Base-by-base conservation (phyloP, 768 basidiomycete species). In the Tricholoma flavovirens region DNA sequence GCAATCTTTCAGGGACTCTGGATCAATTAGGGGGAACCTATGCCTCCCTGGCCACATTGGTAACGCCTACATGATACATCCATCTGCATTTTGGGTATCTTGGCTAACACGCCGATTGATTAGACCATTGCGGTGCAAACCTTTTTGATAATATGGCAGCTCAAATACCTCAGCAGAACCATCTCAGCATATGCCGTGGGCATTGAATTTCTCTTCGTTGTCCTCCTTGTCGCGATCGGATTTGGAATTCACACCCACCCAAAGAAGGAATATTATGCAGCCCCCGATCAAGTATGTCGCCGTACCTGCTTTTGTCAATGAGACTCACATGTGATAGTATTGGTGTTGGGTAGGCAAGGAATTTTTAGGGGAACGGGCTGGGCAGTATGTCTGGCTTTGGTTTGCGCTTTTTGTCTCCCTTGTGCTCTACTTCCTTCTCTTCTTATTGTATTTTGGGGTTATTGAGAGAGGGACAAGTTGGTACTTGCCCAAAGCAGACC, bases 371-470 rank as follows among this genome's bases (percentile, higher is more conserved):
- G 66, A 70, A 56, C 67, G 71, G 21, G 64, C 77, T 15, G 69
- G 73, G 2, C 76, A 77, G 62, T 78, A 78, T 53, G 22, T 76
- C 19, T 78, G 78, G 78, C 65, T 26, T 78, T 42, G 78, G 78
- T 42, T 73, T 36, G 68, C 76, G 3, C 64, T 77, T 5, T 59
- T 62, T 24, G 56, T 71, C 42, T 75, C 75, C 9, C 49, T 67
- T 19, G 15, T 71, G 2, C 55, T 68, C 2, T 78, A 77, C 33
- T 6, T 51, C 33, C 50, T 19, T 38, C 50, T 51, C 36, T 51
- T 51, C 29, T 38, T 51, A 8, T 21, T 33, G 17, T 14, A 38
- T 38, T 24, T 21, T 5, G 50, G 50, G 33, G 24, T 35, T 15
- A 51, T 51, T 35, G 17, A 42, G 8, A 7, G 1, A 21, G 40